Base-by-base conservation (phyloP, 345 rosid species). In the Bretschneidera sinensis region DNA sequence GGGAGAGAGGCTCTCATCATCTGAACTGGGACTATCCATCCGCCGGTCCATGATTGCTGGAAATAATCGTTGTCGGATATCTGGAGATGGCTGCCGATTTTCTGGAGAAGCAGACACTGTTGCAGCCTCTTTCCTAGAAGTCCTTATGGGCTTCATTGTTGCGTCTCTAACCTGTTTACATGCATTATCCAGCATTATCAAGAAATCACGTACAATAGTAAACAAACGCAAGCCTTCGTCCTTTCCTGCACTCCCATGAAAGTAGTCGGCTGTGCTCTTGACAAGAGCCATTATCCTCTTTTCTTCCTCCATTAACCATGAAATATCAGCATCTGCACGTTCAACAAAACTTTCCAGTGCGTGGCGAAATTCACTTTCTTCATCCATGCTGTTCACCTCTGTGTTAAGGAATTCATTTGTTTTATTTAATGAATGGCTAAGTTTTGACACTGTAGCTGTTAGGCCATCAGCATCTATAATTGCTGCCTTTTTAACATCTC, bases 141-240 rank as follows among this genome's bases (percentile, higher is more conserved):
- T 24, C 65, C 17, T 81, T 6, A 1, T 31, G 1, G 78, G 61
- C 67, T 73, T 78, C 10, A 55, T 24, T 39, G 70, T 68, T 52
- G 76, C 52, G 43, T 74, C 89, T 63, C 57, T 75, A 39, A 87
- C 74, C 57, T 89, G 79, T 74, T 61, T 85, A 66, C 98, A 89
- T 54, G 69, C 79, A 78, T 78, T 85, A 61, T 87, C 98, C 63
- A 92, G 39, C 88, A 85, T 89, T 9, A 78, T 21, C 77, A 89
- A 76, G 85, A 92, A 92, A 66, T 89, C 92, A 0, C 92, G 78
- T 4, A 89, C 86, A 18, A 84, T 82, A n/a, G 69, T 73, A 51
- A 92, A 92, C 72, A 92, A 72, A 34, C 95, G 85, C 39, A 85
- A 47, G n/a, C 98, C 98, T 78, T 89, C 98, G 28, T 81, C 79